Conservation (phyloP, 164 flowering plant species). For the Liriodendron chinense region DNA sequence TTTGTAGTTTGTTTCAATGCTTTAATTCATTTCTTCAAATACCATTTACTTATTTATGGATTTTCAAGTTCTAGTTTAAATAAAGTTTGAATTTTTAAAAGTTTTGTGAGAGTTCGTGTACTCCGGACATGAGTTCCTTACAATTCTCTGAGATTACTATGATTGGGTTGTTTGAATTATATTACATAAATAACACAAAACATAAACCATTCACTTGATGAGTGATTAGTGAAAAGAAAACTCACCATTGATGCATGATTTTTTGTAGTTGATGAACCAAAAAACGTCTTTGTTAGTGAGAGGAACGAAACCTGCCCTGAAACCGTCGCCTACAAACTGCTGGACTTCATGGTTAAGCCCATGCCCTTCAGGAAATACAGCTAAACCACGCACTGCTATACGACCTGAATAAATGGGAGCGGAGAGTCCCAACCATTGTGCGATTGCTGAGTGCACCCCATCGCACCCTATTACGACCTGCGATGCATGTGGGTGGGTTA, state of each 20-base stretch:
- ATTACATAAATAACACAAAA: background rate
- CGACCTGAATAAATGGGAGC: constrained; percentile 41
- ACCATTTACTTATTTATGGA: too few relatives aligned
- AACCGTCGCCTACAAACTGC: constrained; percentile 24
- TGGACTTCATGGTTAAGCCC: constrained; percentile 28
- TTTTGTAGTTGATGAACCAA: constrained; percentile 31
- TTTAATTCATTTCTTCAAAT: too few relatives aligned
- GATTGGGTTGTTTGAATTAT: too few relatives aligned
- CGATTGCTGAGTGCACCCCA: constrained; percentile 55
- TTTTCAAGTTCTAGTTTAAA: too few relatives aligned
- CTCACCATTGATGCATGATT: background rate
- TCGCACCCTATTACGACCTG: constrained; percentile 61
- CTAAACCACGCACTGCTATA: constrained; percentile 38
- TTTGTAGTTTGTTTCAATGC: too few relatives aligned
- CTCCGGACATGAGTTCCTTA: too few relatives aligned
- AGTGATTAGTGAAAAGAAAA: background rate
- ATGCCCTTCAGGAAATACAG: constrained; percentile 45
- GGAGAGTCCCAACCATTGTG: constrained; percentile 41
- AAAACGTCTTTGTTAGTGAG: constrained; percentile 33
- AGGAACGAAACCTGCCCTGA: constrained; percentile 37
- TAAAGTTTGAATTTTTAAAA: too few relatives aligned
- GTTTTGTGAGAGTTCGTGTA: too few relatives aligned
- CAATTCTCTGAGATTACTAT: too few relatives aligned
- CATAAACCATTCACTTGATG: too few relatives aligned
- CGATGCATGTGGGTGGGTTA: background rate